Percentiles rank a stretch among this genome's conserved stretches.
phyloP scores from a whole-genome alignment of 2,329 filamentous ascomycete species.

The Fusarium ramigenum region DNA sequence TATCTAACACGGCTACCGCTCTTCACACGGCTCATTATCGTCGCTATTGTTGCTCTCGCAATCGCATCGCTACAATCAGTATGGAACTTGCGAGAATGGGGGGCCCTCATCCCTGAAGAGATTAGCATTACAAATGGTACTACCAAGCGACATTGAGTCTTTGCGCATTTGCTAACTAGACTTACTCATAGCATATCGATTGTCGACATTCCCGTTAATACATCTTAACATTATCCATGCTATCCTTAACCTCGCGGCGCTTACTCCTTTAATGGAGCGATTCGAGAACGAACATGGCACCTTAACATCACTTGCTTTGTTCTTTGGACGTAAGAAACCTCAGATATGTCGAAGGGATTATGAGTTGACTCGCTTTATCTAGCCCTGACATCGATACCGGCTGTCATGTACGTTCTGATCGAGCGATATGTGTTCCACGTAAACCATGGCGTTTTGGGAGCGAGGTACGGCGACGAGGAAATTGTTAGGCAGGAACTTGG shows the following conservation, averaged over 20 bases:
- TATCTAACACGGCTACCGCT: conserved; percentile 88
- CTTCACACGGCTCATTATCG: conserved; percentile 78
- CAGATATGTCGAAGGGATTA: background rate
- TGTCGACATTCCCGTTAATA: conserved; percentile 91
- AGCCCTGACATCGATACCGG: conserved; percentile 85
- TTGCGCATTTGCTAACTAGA: conserved; percentile 4
- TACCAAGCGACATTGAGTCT: background rate
- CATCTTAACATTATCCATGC: conserved; percentile 85
- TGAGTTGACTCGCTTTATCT: conserved; percentile 23
- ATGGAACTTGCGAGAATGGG: conserved; percentile 81
- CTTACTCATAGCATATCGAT: conserved; percentile 76
- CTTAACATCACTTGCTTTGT: conserved; percentile 84
- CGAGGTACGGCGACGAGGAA: conserved; percentile 68
- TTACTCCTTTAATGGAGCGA: conserved; percentile 89
- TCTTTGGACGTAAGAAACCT: conserved; percentile 83
- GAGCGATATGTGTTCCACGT: conserved; percentile 76
- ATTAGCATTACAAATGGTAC: conserved; percentile 76
- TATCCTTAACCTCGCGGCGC: conserved; percentile 78
- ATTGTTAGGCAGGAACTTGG: background rate
- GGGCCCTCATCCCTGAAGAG: conserved; percentile 79
- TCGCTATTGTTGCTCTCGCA: conserved; percentile 71
- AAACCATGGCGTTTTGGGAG: conserved; percentile 81
- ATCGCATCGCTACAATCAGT: conserved; percentile 72
- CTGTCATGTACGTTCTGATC: conserved; percentile 79
- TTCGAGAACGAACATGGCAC: conserved; percentile 96